These are phyloP conservation scores for Rhizoclosmatium sp. DNA, from an alignment of 192 early-diverging fungal genomes.

Conservation along the genomic window DNA sequence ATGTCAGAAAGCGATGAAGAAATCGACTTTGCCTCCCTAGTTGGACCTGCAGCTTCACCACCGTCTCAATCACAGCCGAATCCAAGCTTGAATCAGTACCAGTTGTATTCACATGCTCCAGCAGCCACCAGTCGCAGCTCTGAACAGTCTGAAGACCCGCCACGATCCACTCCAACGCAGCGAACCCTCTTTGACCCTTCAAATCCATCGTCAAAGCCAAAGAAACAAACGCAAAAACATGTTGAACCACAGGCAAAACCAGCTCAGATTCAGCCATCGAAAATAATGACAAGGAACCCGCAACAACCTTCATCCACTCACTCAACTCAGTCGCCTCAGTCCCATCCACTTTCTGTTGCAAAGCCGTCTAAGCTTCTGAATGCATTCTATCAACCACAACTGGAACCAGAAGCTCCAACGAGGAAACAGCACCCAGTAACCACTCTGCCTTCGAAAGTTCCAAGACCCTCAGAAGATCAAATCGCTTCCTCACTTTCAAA, in stretches of 20 bases:
- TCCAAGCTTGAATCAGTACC: background rate
- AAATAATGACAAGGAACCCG: too few species aligned
- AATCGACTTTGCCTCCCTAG: conserved; percentile 12
- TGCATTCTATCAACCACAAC: too few species aligned
- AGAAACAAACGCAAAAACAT: background rate
- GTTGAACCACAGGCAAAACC: background rate
- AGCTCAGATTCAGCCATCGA: background rate
- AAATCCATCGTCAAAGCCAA: background rate
- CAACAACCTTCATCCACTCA: background rate
- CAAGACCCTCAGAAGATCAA: background rate
- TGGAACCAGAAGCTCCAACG: too few species aligned
- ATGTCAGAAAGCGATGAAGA: conserved; percentile 20
- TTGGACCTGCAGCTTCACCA: background rate
- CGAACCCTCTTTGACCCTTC: conserved; percentile 14
- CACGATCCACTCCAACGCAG: background rate
- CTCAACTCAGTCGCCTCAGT: background rate
- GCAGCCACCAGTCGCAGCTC: background rate
- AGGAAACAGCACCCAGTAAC: too few species aligned
- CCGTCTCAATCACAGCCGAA: background rate
- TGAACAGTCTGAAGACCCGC: background rate
- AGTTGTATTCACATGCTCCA: background rate
- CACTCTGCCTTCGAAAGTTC: too few species aligned
- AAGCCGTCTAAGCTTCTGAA: background rate
- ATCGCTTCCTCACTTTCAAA: background rate
- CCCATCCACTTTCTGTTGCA: background rate